Percentiles rank a stretch among this genome's conserved stretches.
phyloP scores from a whole-genome alignment of 2,329 filamentous ascomycete genomes.

The Leptographium galeiforme region DNA sequence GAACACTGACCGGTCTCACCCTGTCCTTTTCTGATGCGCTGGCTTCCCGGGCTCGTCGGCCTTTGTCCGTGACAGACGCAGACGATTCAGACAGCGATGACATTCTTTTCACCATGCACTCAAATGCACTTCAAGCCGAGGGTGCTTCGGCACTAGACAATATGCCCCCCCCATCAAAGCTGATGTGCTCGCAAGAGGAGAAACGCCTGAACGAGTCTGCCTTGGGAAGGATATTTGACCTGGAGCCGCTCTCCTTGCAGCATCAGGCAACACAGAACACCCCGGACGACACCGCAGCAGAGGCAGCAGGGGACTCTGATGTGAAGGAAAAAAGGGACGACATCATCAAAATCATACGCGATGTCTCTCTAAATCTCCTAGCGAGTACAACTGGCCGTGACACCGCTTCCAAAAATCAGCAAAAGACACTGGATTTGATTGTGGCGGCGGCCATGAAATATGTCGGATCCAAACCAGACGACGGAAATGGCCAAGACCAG shows the following conservation, averaged over 20 bases:
- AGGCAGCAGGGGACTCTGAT: not conserved
- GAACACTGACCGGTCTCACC: constrained; percentile 39
- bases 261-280: constrained; percentile 10
- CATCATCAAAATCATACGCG: constrained; percentile 24
- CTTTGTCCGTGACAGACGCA: constrained; percentile 19
- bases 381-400: constrained; percentile 1
- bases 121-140: constrained; percentile 11
- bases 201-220: constrained; percentile 40
- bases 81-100: constrained; percentile 38
- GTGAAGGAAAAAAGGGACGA: constrained; percentile 3
- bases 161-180: constrained; percentile 28
- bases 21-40: constrained; percentile 45
- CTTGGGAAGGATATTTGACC: constrained; percentile 37
- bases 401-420: constrained; percentile 21
- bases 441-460: constrained; percentile 38
- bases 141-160: constrained; percentile 16
- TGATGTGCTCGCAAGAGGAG: constrained; percentile 36
- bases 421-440: constrained; percentile 36
- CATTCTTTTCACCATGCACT: constrained; percentile 22
- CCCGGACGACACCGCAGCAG: constrained; percentile 10
- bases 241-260: constrained; percentile 25
- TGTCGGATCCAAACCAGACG: constrained; percentile 19
- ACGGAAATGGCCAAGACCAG: not conserved
- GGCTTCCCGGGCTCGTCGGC: constrained; percentile 32
- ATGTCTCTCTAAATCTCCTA: constrained; percentile 28